phyloP scores from a whole-genome alignment of 257 asterid genomes.

The Henckelia pumila region DNA sequence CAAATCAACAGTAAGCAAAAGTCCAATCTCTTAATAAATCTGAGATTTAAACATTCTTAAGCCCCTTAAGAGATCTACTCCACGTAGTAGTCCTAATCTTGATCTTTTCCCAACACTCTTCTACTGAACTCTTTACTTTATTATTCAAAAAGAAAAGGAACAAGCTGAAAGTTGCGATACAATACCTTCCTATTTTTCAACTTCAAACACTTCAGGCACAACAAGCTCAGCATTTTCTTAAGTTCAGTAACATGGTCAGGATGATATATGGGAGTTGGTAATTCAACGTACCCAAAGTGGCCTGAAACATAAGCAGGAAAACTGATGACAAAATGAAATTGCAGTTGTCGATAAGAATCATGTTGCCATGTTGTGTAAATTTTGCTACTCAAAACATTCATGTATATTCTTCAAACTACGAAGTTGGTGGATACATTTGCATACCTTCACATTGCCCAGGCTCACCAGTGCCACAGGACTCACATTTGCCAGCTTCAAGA shows the following conservation, averaged over 20 bases:
- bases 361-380: neutral
- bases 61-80: too few relatives aligned
- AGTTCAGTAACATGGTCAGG: constrained; percentile 89
- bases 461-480: constrained; percentile 90
- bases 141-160: constrained; percentile 11
- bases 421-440: constrained; percentile 16
- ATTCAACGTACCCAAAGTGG: constrained; percentile 89
- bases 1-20: too few relatives aligned
- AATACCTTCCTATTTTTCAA: constrained; percentile 73
- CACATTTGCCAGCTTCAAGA: constrained; percentile 89
- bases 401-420: constrained; percentile 10
- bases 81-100: too few relatives aligned
- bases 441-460: constrained; percentile 98
- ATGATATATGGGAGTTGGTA: constrained; percentile 86
- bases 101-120: too few relatives aligned
- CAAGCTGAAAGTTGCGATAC: neutral
- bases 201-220: constrained; percentile 87
- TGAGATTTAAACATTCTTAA: too few relatives aligned
- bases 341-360: neutral
- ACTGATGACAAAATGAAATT: constrained; percentile 16
- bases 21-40: too few relatives aligned
- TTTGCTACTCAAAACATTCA: neutral
- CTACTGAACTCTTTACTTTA: constrained; percentile 3
- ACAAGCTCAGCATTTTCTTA: constrained; percentile 62
- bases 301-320: constrained; percentile 51